Base-by-base conservation (phyloP, 176 grass and related monocot genomes). In the Typha latifolia region DNA sequence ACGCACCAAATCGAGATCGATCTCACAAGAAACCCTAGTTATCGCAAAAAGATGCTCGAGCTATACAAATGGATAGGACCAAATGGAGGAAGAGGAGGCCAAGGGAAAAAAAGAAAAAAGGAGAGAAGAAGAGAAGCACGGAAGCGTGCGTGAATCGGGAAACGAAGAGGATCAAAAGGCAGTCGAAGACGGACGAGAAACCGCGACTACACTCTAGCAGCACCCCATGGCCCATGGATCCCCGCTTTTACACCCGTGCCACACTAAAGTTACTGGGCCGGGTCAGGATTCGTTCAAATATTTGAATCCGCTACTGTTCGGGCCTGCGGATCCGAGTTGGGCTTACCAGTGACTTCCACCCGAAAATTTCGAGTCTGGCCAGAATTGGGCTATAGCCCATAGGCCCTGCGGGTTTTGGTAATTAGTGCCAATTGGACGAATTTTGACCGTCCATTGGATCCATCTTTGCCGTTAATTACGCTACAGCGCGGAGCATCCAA, bases 1-100 rank as follows among this genome's bases (percentile, higher is more conserved):
- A 15, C 23, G 9, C 20, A 74, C 26, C 20, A 56, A 55, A 69
- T 47, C 57, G 59, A 50, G 51, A 16, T 55, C 51, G 51, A 55
- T 61, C 27, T 29, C 59, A 62, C 53, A 62, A 16, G 49, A 66
- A 43, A 20, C 68, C 64, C 55, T 69, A 15, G 74, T 14, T 49
- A 69, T 27, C 37, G 18, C 4, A 31, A 47, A 31, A 47, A 43
- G 27, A 72, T 49, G 29, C 14, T 34, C 14, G 14, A 43, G 37
- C 37, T 10, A 43, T 10, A 10, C 8, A 43, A 48, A 63, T 61
- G 14, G 50, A 61, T 49, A 13, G 49, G 14, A n/a, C 37, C 10
- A 43, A 43, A 43, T 7, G n/a, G 16, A 70, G 66, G 14, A 53
- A 16, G 52, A 55, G 62, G 37, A 61, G 5, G 48, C 21, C 8